phyloP scores from a whole-genome alignment of 805 yeast genomes.

The Metschnikowia corniflorae region DNA sequence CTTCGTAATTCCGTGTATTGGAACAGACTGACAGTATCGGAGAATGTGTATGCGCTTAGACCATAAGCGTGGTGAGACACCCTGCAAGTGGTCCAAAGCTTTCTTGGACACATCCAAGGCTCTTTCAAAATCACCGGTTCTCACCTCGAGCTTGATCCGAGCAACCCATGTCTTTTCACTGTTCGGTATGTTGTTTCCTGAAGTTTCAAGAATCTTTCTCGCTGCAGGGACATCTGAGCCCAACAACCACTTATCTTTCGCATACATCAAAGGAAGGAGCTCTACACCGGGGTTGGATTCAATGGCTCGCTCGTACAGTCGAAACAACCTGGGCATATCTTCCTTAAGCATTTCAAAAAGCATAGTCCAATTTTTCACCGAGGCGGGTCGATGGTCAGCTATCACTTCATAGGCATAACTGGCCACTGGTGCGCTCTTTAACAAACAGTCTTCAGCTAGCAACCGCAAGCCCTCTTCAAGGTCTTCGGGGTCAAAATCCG shows the following conservation, averaged over 20 bases:
- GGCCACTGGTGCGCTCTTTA: conserved; percentile 30
- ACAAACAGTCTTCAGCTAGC: conserved; percentile 14
- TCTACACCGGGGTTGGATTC: conserved; percentile 46
- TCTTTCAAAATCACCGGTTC: conserved; percentile 25
- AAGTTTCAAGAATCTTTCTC: conserved; percentile 47
- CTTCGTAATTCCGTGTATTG: conserved; percentile 7
- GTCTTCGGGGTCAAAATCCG: conserved; percentile 22
- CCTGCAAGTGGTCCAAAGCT: conserved; percentile 11
- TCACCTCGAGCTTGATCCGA: conserved; percentile 59
- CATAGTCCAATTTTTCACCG: conserved; percentile 47
- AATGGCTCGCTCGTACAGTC: conserved; percentile 53
- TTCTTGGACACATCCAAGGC: conserved; percentile 34
- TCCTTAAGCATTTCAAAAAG: conserved; percentile 34
- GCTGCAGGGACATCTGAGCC: conserved; percentile 50
- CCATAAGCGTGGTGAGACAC: conserved; percentile 50
- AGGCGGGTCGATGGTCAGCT: conserved; percentile 45
- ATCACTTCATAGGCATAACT: conserved; percentile 47
- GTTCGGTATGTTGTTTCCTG: conserved; percentile 40
- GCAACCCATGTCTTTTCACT: conserved; percentile 67
- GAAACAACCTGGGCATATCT: conserved; percentile 18
- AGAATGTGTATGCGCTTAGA: conserved; percentile 54
- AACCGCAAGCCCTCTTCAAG: conserved; percentile 5
- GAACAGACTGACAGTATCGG: conserved; percentile 33
- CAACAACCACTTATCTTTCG: conserved; percentile 62
- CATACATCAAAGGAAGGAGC: conserved; percentile 61